Percentiles rank a stretch among this genome's conserved stretches.
Evolutionary conservation across 139 green algal genomes (phyloP).

Genomic region (Micromonas commoda): DNA sequence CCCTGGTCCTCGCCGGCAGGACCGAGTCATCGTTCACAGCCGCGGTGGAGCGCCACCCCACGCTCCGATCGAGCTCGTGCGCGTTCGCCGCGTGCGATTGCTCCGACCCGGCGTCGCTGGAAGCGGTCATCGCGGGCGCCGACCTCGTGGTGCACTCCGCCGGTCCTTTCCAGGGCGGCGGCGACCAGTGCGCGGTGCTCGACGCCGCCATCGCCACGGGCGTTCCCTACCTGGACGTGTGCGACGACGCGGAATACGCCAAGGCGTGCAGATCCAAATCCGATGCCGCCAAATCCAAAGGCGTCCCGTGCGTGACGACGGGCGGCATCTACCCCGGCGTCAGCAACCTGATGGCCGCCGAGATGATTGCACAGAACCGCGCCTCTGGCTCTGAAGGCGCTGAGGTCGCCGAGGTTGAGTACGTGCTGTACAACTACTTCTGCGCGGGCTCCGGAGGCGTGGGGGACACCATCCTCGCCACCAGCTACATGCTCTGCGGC

Average conservation of each 20-base stretch:
- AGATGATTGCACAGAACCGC: constrained; percentile 66
- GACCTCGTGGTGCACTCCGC: constrained; percentile 80
- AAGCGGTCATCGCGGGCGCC: constrained; percentile 11
- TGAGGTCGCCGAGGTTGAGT: constrained; percentile 15
- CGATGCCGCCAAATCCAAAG: constrained; percentile 53
- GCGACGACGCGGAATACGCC: constrained; percentile 77
- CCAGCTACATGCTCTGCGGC: constrained; percentile 52
- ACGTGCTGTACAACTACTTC: constrained; percentile 23
- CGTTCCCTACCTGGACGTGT: constrained; percentile 90
- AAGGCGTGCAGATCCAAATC: constrained; percentile 43
- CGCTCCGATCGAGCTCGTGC: not conserved
- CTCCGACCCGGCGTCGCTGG: not conserved
- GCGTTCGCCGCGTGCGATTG: constrained; percentile 4
- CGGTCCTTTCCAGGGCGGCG: constrained; percentile 84
- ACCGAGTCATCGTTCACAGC: not conserved
- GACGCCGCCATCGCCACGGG: constrained; percentile 64
- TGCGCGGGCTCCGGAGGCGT: constrained; percentile 70
- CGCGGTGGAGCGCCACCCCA: not conserved
- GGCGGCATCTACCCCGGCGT: constrained; percentile 82
- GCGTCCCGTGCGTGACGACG: constrained; percentile 81
- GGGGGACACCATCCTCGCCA: constrained; percentile 89
- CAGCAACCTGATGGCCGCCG: constrained; percentile 86
- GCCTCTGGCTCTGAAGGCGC: constrained; percentile 29
- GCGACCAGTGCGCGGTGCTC: constrained; percentile 46
- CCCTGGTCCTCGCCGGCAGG: constrained; percentile 46